These are phyloP conservation scores for Cicer bijugum DNA, from an alignment of 306 rosid species.

Conservation along the genomic window DNA sequence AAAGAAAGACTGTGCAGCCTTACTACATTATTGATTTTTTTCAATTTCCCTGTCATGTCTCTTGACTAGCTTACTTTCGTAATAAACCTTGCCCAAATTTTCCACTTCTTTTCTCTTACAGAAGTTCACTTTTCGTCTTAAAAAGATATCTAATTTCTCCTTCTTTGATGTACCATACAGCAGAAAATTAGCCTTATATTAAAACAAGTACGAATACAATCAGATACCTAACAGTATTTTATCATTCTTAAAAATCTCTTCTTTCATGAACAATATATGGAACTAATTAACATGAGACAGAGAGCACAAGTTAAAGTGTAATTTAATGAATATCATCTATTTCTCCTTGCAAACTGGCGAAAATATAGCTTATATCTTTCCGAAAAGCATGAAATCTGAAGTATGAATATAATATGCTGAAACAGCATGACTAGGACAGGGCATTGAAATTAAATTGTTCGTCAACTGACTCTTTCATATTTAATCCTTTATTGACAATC, in stretches of 20 bases:
- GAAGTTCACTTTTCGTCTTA: constrained; percentile 25
- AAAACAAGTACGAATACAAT: neutral
- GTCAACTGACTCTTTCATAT: constrained; percentile 20
- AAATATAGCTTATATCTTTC: constrained; percentile 4
- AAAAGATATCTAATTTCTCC: constrained; percentile 10
- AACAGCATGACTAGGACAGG: constrained; percentile 7
- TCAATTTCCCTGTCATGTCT: neutral
- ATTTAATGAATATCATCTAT: constrained; percentile 18
- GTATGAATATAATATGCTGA: neutral
- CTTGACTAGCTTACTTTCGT: constrained; percentile 9
- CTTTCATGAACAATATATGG: neutral
- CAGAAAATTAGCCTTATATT: neutral
- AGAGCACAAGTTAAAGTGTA: neutral
- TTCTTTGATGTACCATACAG: constrained; percentile 11
- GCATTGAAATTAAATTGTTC: constrained; percentile 6
- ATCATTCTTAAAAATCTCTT: neutral
- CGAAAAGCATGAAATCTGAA: constrained; percentile 4
- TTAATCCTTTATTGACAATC: constrained; percentile 32
- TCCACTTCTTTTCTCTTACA: neutral
- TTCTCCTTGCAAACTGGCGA: neutral
- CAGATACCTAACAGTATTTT: neutral
- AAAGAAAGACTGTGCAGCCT: neutral
- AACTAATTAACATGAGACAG: neutral
- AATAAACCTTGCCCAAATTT: constrained; percentile 7
- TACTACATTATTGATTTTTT: constrained; percentile 18